These are phyloP conservation scores for Auricularia sp. DNA, from an alignment of 768 basidiomycete species.

Conservation along the genomic window DNA sequence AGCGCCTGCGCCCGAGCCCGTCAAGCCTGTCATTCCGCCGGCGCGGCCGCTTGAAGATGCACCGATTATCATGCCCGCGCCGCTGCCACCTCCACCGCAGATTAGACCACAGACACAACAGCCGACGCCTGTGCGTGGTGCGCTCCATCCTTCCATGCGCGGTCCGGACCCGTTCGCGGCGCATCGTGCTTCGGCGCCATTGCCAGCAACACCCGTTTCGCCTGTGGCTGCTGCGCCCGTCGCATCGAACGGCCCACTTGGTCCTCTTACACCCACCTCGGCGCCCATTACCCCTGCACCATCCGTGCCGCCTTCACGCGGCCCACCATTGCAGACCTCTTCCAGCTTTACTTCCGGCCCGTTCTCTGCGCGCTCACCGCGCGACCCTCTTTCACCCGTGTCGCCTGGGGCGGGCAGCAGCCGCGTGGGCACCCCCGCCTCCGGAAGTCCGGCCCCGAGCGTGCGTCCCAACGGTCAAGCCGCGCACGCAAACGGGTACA, in stretches of 20 bases:
- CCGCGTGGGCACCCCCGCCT: slow-evolving; percentile 35
- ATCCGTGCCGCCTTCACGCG: neutral
- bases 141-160: slow-evolving; percentile 8
- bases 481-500: neutral
- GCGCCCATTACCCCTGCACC: neutral
- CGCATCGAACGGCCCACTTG: neutral
- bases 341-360: neutral
- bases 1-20: slow-evolving; percentile 35
- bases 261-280: neutral
- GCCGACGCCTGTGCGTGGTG: slow-evolving; percentile 13
- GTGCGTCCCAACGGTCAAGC: slow-evolving; percentile 18
- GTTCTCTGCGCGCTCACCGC: slow-evolving; percentile 14
- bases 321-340: neutral
- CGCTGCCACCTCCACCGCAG: slow-evolving; percentile 12
- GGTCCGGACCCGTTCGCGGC: slow-evolving; percentile 7
- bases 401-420: slow-evolving; percentile 39
- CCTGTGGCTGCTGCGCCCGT: neutral
- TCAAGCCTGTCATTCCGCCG: slow-evolving; percentile 38
- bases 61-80: slow-evolving; percentile 24
- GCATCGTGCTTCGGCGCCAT: neutral
- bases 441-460: slow-evolving; percentile 19
- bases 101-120: slow-evolving; percentile 9
- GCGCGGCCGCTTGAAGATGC: slow-evolving; percentile 57
- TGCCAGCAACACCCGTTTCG: neutral
- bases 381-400: slow-evolving; percentile 30